Evolutionary conservation across 2,329 filamentous ascomycete genomes (phyloP), one percentile per base, ranked within the genome.

Genomic region (Penicillium sp.): DNA sequence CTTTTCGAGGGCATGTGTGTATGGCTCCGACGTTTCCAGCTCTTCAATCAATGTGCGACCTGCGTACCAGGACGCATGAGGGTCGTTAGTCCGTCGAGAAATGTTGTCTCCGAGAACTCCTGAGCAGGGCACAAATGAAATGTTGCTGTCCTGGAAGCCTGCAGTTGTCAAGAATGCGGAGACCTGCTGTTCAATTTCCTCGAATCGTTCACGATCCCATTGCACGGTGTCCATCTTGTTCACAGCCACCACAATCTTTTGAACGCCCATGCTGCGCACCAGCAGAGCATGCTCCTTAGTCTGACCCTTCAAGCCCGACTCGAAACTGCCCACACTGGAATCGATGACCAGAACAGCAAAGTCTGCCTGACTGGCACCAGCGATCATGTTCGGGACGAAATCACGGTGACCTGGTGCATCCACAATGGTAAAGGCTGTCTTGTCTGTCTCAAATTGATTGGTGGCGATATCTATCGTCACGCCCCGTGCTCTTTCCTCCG

Each of bases 381-480:
- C 93, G 71, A 99, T 97, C 94, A 99, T 99, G 73, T 97, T 99
- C 0, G 94, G 94, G 20, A 99, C 92, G 70, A 97, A 99, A 71
- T 99, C 94, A 58, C 87, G 85, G 74, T 99, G 94, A 0, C 94
- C 94, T 0, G 94, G 94, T 0, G 94, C 93, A 71, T 99, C 94
- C 5, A 99, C 81, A 44, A 99, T 96, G 1, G 94, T 97, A 69
- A 97, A 97, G 11, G 83, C 84, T 0, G 91, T 94, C 50, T 83
- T 88, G 1, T 90, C 86, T 0, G 95, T 99, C 70, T 95, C 90
- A 69, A 99, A 99, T 61, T 92, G 87, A 70, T 96, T 96, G 18
- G 89, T 96, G 9, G 94, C 93, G 68, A 97, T 94, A 70, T 99
- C 94, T 47, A 99, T 96, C 0, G 94, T 99, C 8, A 99, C 91